A percentile compares a stretch with the other conserved stretches of the same genome.
phyloP scores from a whole-genome alignment of 1,139 yeast species.

The Saccharomyces hybrid region DNA sequence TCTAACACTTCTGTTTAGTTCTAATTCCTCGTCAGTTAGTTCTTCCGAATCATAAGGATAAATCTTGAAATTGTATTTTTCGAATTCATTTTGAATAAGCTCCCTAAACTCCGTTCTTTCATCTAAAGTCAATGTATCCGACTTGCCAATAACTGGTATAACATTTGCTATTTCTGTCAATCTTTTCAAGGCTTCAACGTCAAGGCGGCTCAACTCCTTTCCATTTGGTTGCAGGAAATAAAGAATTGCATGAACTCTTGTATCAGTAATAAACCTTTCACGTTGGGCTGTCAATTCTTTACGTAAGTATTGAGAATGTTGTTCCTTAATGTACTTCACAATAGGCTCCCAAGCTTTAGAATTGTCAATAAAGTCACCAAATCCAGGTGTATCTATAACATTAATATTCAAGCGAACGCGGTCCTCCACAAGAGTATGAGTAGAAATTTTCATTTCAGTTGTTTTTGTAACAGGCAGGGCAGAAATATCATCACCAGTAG shows the following conservation, averaged over 20 bases:
- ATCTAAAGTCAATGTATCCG: conserved; percentile 79
- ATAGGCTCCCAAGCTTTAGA: conserved; percentile 97
- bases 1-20: conserved; percentile 67
- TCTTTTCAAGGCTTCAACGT: conserved; percentile 74
- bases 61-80: conserved; percentile 63
- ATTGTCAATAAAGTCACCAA: conserved; percentile 94
- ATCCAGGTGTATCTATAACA: conserved; percentile 94
- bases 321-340: conserved; percentile 91
- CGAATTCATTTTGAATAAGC: conserved; percentile 68
- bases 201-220: conserved; percentile 71
- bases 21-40: conserved; percentile 70
- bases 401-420: conserved; percentile 80
- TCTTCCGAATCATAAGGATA: conserved; percentile 83
- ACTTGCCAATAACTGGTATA: conserved; percentile 89
- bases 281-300: conserved; percentile 95
- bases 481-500: conserved; percentile 44
- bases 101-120: conserved; percentile 78
- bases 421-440: conserved; percentile 70
- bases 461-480: conserved; percentile 78
- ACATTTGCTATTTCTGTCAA: conserved; percentile 88
- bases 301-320: conserved; percentile 86
- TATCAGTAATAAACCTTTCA: conserved; percentile 73
- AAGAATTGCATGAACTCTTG: conserved; percentile 92
- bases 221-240: conserved; percentile 90
- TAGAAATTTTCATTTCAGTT: conserved; percentile 72